Conservation (phyloP, 208 protist genomes). For the Trypanosoma vivax region DNA sequence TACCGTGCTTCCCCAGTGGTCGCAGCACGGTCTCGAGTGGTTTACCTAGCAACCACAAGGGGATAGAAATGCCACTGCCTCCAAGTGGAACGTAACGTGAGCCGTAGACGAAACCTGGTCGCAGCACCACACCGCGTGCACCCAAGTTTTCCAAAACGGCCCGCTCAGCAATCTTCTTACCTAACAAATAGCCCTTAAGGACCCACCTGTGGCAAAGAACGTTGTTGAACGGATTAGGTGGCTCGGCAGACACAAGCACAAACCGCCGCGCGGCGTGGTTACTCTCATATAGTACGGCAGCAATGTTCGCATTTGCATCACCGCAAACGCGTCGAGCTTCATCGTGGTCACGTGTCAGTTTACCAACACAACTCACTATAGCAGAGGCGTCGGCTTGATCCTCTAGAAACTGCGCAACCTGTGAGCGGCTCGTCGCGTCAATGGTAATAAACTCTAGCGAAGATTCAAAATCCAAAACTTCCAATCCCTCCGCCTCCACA, state of each 20-base stretch:
- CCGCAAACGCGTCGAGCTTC: constrained; percentile 59
- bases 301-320: constrained; percentile 76
- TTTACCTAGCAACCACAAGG: constrained; percentile 47
- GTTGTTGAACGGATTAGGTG: constrained; percentile 27
- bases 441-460: constrained; percentile 69
- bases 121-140: constrained; percentile 42
- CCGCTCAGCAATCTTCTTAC: constrained; percentile 66
- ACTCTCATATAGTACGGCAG: constrained; percentile 50
- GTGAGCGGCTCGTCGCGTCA: constrained; percentile 44
- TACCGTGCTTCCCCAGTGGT: constrained; percentile 22
- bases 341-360: constrained; percentile 59
- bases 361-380: constrained; percentile 62
- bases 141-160: constrained; percentile 63
- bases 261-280: constrained; percentile 31
- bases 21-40: constrained; percentile 53
- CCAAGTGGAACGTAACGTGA: constrained; percentile 41
- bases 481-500: constrained; percentile 9
- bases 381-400: constrained; percentile 71
- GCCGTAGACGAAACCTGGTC: constrained; percentile 77
- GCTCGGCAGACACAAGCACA: constrained; percentile 75
- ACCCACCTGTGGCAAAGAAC: constrained; percentile 28
- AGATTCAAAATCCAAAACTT: constrained; percentile 10
- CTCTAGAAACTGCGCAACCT: constrained; percentile 71
- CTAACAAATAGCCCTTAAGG: constrained; percentile 80
- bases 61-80: constrained; percentile 39